Evolutionary conservation across 2,329 filamentous ascomycete genomes (phyloP).

Genomic region (Botrytis fabae): DNA sequence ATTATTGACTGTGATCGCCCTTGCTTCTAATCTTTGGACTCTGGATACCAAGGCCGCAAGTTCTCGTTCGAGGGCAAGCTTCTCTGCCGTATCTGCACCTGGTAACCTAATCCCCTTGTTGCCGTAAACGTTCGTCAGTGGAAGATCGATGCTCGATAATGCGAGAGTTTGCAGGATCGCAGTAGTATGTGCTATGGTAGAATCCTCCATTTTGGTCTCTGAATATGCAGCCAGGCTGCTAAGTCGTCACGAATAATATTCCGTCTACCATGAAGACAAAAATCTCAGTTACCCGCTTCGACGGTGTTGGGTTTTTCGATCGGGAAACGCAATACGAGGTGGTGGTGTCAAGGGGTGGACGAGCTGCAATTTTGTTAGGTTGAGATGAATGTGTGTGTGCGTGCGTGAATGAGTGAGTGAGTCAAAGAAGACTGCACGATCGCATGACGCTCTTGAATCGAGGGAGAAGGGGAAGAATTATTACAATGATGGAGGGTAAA

Average conservation of each 20-base stretch:
- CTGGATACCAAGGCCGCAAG: slow-evolving; percentile 75
- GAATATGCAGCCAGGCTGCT: slow-evolving; percentile 35
- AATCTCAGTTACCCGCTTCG: slow-evolving; percentile 5
- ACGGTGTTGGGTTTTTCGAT: slow-evolving; percentile 16
- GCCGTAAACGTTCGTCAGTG: slow-evolving; percentile 29
- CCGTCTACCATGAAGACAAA: slow-evolving; percentile 31
- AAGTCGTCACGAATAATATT: slow-evolving; percentile 21
- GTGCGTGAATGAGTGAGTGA: neutral
- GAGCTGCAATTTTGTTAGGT: slow-evolving; percentile 22
- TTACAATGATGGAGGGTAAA: neutral
- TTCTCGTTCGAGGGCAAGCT: slow-evolving; percentile 78
- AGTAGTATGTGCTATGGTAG: slow-evolving; percentile 54
- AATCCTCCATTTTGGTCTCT: slow-evolving; percentile 44
- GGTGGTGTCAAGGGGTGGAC: slow-evolving; percentile 7
- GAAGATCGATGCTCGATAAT: slow-evolving; percentile 32
- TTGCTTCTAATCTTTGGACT: slow-evolving; percentile 79
- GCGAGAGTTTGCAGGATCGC: slow-evolving; percentile 56
- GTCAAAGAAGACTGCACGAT: slow-evolving; percentile 16
- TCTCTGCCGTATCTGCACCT: slow-evolving; percentile 72
- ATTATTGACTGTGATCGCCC: slow-evolving; percentile 61
- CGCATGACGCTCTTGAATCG: slow-evolving; percentile 14
- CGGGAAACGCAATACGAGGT: slow-evolving; percentile 14
- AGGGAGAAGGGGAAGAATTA: neutral
- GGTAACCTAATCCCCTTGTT: slow-evolving; percentile 63
- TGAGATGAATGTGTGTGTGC: neutral